These are phyloP conservation scores for Magnusiomyces suaveolens DNA, from an alignment of 1,139 yeast genomes.

Conservation along the genomic window DNA sequence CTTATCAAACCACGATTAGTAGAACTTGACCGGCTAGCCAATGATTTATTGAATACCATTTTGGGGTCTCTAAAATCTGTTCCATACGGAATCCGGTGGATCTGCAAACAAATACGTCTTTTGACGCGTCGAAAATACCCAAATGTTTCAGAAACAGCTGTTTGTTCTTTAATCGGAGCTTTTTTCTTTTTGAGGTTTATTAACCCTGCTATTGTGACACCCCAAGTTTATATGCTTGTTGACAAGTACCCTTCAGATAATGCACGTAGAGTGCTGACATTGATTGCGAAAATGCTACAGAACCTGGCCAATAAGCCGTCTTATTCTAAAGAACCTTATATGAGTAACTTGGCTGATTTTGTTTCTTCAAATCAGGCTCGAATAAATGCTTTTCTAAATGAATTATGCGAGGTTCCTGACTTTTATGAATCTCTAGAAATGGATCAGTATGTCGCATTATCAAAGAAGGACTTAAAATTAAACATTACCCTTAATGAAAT, in stretches of 20 bases:
- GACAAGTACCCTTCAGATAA: conserved; percentile 33
- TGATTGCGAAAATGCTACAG: conserved; percentile 78
- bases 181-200: conserved; percentile 75
- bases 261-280: conserved; percentile 65
- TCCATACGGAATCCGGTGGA: conserved; percentile 65
- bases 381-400: conserved; percentile 31
- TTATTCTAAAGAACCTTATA: conserved; percentile 35
- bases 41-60: conserved; percentile 52
- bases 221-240: conserved; percentile 53
- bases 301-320: conserved; percentile 61
- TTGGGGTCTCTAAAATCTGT: conserved; percentile 45
- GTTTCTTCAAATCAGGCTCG: conserved; percentile 29
- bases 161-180: conserved; percentile 52
- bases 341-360: conserved; percentile 29
- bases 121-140: conserved; percentile 61
- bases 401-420: conserved; percentile 37
- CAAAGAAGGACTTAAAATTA: conserved; percentile 31
- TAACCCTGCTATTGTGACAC: conserved; percentile 88
- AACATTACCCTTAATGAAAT: conserved; percentile 34
- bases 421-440: conserved; percentile 36
- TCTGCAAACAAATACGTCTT: conserved; percentile 61
- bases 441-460: conserved; percentile 36
- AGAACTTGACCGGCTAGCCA: conserved; percentile 41
- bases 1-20: conserved; percentile 29
- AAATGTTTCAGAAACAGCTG: conserved; percentile 50